These are phyloP conservation scores for Apiotrichum gracile DNA, from an alignment of 1,284 basidiomycete species.

Conservation along the genomic window DNA sequence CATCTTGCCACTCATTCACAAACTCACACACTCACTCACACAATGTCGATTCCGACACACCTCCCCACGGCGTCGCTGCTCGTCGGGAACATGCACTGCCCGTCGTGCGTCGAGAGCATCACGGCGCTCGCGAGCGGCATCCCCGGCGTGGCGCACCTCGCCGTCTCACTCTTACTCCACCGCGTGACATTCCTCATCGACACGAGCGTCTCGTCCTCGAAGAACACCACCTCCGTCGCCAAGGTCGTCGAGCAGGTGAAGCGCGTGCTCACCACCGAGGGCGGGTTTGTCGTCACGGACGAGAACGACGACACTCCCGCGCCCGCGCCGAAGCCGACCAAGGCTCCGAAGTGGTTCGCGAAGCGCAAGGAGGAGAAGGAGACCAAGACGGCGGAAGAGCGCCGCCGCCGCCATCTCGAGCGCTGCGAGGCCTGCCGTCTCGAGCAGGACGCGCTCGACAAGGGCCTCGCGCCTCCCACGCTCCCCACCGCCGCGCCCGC, in stretches of 20 bases:
- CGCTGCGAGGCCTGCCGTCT: conserved; percentile 41
- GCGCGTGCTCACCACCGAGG: conserved; percentile 22
- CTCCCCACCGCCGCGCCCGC: conserved; percentile 34
- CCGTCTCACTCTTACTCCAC: conserved; percentile 40
- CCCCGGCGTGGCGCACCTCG: conserved; percentile 26
- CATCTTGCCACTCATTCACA: neutral
- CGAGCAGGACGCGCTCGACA: conserved; percentile 15
- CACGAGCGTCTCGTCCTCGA: conserved; percentile 4
- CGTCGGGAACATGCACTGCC: conserved; percentile 46
- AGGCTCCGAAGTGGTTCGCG: neutral
- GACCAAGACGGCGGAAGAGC: conserved; percentile 20
- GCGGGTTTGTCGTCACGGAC: conserved; percentile 33
- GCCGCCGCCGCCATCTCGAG: conserved; percentile 37
- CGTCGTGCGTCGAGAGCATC: conserved; percentile 47
- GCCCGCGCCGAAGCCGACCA: neutral
- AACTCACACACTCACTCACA: neutral
- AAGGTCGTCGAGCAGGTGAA: conserved; percentile 22
- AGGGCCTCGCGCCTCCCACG: neutral
- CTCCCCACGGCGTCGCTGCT: conserved; percentile 27
- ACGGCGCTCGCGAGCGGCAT: conserved; percentile 28
- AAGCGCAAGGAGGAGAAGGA: conserved; percentile 5
- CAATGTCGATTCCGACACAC: conserved; percentile 16
- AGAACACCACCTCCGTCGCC: conserved; percentile 4
- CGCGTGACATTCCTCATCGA: conserved; percentile 35
- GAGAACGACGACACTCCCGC: conserved; percentile 7